A percentile compares a stretch with the other conserved stretches of the same genome.
Evolutionary conservation across 306 rosid genomes (phyloP).

Genomic region (Acacia acuminata): DNA sequence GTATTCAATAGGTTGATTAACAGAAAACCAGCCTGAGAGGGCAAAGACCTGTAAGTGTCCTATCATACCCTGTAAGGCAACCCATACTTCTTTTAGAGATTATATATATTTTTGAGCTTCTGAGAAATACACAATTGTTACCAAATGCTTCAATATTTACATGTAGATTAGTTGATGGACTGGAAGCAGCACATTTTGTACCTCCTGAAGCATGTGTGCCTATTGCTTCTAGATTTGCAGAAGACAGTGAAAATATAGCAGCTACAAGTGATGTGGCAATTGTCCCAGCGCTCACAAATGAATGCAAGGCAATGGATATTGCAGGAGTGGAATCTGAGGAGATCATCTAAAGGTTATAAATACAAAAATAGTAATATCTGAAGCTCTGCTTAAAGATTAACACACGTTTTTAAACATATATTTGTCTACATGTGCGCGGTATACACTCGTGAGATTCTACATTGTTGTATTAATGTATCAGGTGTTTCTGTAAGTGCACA

Average conservation of each 20-base stretch:
- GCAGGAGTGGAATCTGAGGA: conserved; percentile 55
- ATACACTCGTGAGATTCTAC: neutral
- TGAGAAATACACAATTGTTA: neutral
- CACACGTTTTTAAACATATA: conserved; percentile 22
- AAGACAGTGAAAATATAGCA: conserved; percentile 48
- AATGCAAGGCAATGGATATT: conserved; percentile 49
- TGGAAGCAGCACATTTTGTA: conserved; percentile 28
- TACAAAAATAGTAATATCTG: neutral
- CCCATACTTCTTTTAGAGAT: neutral
- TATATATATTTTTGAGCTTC: neutral
- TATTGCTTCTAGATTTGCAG: conserved; percentile 62
- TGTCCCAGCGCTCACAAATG: conserved; percentile 63
- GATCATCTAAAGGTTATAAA: conserved; percentile 1
- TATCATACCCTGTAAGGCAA: conserved; percentile 54
- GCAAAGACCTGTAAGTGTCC: conserved; percentile 75
- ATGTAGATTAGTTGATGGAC: conserved; percentile 52
- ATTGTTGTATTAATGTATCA: neutral
- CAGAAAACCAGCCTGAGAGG: conserved; percentile 55
- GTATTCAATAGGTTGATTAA: conserved; percentile 48
- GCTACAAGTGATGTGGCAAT: conserved; percentile 59
- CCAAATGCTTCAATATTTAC: conserved; percentile 39
- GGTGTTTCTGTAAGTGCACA: neutral
- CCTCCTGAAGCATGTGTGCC: conserved; percentile 49
- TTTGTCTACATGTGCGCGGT: neutral
- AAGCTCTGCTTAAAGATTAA: neutral